Evolutionary conservation across 2,329 filamentous ascomycete species (phyloP).

Genomic region (Ploettnerulaceae sp.): DNA sequence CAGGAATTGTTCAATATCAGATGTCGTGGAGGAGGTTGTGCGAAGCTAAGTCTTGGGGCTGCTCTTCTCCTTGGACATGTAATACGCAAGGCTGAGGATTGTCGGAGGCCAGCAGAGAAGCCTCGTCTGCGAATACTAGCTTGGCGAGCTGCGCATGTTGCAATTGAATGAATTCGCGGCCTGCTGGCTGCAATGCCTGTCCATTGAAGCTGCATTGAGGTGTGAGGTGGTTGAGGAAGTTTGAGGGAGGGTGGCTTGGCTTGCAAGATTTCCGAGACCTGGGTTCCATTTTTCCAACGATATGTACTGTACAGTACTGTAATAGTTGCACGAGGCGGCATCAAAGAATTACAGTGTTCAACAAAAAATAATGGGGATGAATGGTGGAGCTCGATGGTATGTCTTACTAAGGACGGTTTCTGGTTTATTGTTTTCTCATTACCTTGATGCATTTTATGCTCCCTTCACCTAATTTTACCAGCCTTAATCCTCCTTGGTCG

Average conservation of each 20-base stretch:
- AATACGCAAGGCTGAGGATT: neutral
- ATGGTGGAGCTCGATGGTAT: too few relatives aligned
- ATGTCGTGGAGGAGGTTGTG: neutral
- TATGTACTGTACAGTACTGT: too few relatives aligned
- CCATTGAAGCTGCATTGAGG: constrained; percentile 20
- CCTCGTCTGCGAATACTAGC: constrained; percentile 1
- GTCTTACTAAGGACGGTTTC: too few relatives aligned
- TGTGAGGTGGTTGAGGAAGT: neutral
- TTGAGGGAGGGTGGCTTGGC: neutral
- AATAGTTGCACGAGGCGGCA: neutral
- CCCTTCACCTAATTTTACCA: too few relatives aligned
- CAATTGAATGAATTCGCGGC: constrained; percentile 9
- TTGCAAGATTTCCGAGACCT: neutral
- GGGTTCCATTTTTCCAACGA: neutral
- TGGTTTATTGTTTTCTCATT: too few relatives aligned
- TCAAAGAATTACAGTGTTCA: too few relatives aligned
- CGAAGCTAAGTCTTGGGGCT: neutral
- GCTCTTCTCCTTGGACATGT: neutral
- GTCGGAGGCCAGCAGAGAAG: constrained; percentile 2
- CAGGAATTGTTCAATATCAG: neutral
- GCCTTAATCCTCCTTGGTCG: too few relatives aligned
- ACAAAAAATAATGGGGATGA: too few relatives aligned
- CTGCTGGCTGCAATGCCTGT: constrained; percentile 19
- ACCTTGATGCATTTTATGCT: too few relatives aligned
- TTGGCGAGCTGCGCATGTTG: neutral